phyloP scores from a whole-genome alignment of 192 early-diverging fungal species.

The Entomortierella beljakovae region DNA sequence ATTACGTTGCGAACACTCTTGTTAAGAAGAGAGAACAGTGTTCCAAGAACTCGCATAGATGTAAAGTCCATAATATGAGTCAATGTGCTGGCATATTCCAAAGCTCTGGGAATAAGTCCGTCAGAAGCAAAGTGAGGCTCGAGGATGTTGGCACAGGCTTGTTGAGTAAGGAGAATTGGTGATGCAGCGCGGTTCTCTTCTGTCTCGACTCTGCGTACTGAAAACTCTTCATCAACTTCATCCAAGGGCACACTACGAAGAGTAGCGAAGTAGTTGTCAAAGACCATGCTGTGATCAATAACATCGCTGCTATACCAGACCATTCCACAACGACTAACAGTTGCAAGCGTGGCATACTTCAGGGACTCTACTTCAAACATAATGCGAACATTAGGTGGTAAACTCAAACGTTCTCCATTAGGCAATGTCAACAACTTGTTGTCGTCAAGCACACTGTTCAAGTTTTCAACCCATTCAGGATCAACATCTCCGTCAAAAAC shows the following conservation, averaged over 20 bases:
- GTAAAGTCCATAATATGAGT: constrained; percentile 99
- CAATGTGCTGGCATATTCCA: constrained; percentile 75
- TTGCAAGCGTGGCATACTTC: constrained; percentile 97
- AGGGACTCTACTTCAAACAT: constrained; percentile 99
- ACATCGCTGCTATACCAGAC: constrained; percentile 98
- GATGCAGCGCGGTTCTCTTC: constrained; percentile 62
- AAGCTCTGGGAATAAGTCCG: constrained; percentile 78
- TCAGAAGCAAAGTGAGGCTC: constrained; percentile 77
- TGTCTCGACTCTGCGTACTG: constrained; percentile 54
- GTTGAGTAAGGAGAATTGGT: constrained; percentile 79
- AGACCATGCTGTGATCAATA: constrained; percentile 81
- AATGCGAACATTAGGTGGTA: constrained; percentile 96
- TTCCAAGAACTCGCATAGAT: constrained; percentile 79
- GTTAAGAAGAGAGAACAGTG: constrained; percentile 93
- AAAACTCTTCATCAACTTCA: constrained; percentile 81
- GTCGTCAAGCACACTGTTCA: constrained; percentile 97
- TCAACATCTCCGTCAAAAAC: constrained; percentile 99
- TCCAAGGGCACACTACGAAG: constrained; percentile 80
- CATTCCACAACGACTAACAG: constrained; percentile 99
- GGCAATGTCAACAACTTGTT: constrained; percentile 97
- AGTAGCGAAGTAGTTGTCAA: constrained; percentile 85
- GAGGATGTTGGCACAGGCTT: constrained; percentile 78
- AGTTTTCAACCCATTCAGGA: constrained; percentile 99
- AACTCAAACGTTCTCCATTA: constrained; percentile 96
- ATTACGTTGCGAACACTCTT: constrained; percentile 85